phyloP scores from a whole-genome alignment of 805 yeast species.

The Saccharomycopsis microspora region DNA sequence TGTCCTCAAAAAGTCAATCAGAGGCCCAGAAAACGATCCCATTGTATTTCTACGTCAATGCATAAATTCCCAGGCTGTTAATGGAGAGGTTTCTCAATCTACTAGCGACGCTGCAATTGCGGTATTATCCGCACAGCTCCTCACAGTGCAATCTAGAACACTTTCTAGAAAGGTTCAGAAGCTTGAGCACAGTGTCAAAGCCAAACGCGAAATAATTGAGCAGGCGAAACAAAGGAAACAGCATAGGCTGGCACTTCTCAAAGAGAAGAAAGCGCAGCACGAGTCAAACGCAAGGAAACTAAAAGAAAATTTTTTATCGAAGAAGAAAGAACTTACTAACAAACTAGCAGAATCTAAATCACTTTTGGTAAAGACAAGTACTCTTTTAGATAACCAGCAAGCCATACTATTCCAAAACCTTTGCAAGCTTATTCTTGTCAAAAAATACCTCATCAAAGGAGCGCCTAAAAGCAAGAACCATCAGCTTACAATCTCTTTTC shows the following conservation, averaged over 20 bases:
- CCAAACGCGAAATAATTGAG: background rate
- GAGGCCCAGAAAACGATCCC: slow-evolving; percentile 3
- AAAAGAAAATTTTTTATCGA: background rate
- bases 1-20: slow-evolving; percentile 5
- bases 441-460: background rate
- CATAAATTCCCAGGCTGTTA: background rate
- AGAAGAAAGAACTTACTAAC: background rate
- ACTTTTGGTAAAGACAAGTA: no score
- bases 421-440: slow-evolving; percentile 2
- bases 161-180: background rate
- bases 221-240: background rate
- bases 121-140: slow-evolving; percentile 6
- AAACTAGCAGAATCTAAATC: background rate
- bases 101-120: slow-evolving; percentile 6
- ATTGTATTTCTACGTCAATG: slow-evolving; percentile 2
- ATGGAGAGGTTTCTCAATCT: background rate
- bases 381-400: background rate
- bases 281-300: background rate
- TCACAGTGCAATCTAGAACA: slow-evolving; percentile 2
- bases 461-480: background rate
- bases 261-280: background rate
- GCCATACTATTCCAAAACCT: slow-evolving; percentile 9
- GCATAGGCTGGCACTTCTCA: slow-evolving; percentile 1
- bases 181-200: background rate
- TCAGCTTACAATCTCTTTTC: slow-evolving; percentile 6